A percentile compares a stretch with the other conserved stretches of the same genome.
These are phyloP conservation scores for Alternaria angustiovoidea DNA, from an alignment of 2,329 filamentous ascomycete genomes.

Conservation along the genomic window DNA sequence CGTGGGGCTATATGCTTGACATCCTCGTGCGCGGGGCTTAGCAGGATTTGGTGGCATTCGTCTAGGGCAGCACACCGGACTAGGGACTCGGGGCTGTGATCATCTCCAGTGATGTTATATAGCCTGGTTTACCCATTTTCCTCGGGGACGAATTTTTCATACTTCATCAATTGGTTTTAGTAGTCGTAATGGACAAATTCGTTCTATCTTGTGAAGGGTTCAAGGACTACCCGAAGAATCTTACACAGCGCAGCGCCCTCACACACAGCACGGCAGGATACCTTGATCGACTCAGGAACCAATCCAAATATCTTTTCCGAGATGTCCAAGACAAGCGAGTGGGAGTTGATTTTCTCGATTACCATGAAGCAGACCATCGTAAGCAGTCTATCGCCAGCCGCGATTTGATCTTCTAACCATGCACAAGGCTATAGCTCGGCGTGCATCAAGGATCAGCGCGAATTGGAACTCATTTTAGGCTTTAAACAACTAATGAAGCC, in stretches of 20 bases:
- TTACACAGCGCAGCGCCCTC: neutral
- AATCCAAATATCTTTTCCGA: neutral
- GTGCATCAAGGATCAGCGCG: neutral
- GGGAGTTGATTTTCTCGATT: neutral
- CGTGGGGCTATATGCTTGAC: no score
- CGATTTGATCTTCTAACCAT: neutral
- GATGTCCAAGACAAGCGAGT: neutral
- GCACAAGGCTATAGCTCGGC: neutral
- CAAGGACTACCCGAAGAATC: neutral
- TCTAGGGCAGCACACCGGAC: neutral
- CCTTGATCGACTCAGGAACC: neutral
- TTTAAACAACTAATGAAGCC: neutral
- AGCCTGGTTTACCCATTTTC: neutral
- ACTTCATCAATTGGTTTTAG: no score
- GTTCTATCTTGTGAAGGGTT: neutral
- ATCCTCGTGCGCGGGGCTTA: neutral
- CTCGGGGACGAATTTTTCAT: neutral
- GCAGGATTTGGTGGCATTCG: constrained; percentile 6
- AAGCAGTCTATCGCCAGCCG: neutral
- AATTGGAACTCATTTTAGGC: neutral
- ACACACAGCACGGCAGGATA: neutral
- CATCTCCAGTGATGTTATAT: neutral
- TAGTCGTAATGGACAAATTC: no score
- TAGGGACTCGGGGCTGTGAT: neutral
- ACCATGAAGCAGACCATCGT: neutral